Evolutionary conservation across 306 rosid genomes (phyloP), one percentile per base, ranked within the genome.

Genomic region (Prunus mongolica): DNA sequence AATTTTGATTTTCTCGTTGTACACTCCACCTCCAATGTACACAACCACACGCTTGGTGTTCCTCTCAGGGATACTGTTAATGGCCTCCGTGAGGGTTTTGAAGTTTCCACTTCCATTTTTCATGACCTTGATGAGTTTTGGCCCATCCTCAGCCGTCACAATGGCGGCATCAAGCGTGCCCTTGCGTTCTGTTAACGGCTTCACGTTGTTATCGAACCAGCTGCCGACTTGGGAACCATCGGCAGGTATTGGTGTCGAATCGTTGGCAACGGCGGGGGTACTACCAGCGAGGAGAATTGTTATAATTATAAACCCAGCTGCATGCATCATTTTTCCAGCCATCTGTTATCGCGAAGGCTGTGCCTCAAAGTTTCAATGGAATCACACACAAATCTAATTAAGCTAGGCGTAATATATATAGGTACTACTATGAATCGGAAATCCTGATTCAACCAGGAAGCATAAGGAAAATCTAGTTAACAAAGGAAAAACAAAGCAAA

Each of bases 1-100:
- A 46, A 92, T 84, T 55, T 7, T 81, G 14, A 88, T 81, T 65
- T 90, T 92, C 86, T 92, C 93, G 0, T 75, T 45, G 72, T 84
- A 92, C 45, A 15, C 83, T 28, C 96, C 96, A 0, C 44, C 67
- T 38, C 88, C 89, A 8, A 92, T 87, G 52, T 77, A 71, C 18
- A 92, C 8, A 56, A 88, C 73, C 52, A 87, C 86, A 8, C 93
- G 84, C 6, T 71, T 82, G 0, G 78, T 75, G 67, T 93, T 93
- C 2, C 80, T 85, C 0, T 0, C 18, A 1, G 93, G 93, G 32
- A 93, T 74, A 68, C 88, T 86, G 0, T 82, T 73, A n/a, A 90
- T 11, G 27, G 97, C 96, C 0, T 82, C 97, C 0, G 27, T 63
- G 13, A 92, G 38, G 12, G 83, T 90, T 68, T 72, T 85, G 73